phyloP scores from a whole-genome alignment of 176 grass and related monocot species.

The Musa beccarii region DNA sequence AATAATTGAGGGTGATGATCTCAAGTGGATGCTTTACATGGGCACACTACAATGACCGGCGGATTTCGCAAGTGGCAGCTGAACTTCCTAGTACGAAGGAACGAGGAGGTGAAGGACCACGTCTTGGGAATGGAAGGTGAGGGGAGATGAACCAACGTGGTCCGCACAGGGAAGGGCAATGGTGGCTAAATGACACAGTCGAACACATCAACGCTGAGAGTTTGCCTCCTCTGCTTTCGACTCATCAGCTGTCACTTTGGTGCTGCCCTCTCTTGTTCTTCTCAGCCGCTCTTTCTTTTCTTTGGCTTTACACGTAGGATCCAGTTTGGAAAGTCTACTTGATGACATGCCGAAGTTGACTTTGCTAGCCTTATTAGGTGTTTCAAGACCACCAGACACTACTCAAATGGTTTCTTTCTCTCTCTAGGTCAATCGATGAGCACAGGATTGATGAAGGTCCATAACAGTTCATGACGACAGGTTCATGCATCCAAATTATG shows the following conservation, averaged over 20 bases:
- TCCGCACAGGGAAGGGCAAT: no score
- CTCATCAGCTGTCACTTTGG: neutral
- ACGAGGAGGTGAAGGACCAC: no score
- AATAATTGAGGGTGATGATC: neutral
- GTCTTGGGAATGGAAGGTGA: neutral
- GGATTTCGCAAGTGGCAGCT: no score
- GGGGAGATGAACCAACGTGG: neutral
- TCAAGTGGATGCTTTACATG: neutral
- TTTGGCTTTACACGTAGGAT: constrained; percentile 6
- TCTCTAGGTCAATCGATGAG: no score
- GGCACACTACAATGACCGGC: neutral
- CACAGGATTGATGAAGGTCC: no score
- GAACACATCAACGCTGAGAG: neutral
- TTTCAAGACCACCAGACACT: no score
- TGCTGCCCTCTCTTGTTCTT: neutral
- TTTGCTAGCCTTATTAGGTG: no score
- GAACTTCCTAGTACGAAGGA: no score
- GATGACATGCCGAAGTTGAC: no score
- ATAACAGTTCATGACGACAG: no score
- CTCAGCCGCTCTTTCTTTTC: neutral
- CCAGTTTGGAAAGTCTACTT: neutral
- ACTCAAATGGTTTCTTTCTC: no score
- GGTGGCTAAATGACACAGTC: neutral
- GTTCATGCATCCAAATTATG: no score
- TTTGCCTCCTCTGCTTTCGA: neutral